Conservation (phyloP, 2,329 filamentous ascomycete species). For the Sporothrix euskadiensis region DNA sequence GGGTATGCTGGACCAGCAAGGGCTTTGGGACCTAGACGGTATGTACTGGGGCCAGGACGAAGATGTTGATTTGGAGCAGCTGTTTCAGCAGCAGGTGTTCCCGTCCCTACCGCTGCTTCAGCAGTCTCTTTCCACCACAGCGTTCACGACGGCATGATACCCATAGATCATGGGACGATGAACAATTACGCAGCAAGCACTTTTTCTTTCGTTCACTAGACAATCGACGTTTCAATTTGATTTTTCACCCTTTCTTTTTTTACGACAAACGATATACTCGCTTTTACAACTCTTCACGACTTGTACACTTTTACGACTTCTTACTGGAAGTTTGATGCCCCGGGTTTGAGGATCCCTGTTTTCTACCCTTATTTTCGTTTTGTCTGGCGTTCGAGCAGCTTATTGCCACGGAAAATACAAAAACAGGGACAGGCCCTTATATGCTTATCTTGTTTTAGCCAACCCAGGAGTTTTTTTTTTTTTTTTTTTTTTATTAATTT, state of each 20-base stretch:
- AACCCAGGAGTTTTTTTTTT: too few species aligned
- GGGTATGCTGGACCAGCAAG: conserved; percentile 55
- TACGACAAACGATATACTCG: neutral
- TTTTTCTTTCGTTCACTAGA: conserved; percentile 48
- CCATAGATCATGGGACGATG: conserved; percentile 45
- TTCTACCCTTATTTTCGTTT: neutral
- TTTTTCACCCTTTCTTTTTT: neutral
- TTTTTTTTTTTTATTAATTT: too few species aligned
- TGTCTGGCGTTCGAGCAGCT: neutral
- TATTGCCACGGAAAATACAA: neutral
- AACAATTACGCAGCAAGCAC: conserved; percentile 36
- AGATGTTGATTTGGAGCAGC: conserved; percentile 27
- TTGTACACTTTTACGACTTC: neutral
- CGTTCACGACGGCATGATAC: conserved; percentile 41
- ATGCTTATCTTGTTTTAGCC: neutral
- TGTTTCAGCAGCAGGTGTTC: conserved; percentile 10
- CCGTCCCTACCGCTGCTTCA: conserved; percentile 21
- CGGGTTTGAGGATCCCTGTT: too few species aligned
- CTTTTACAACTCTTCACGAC: neutral
- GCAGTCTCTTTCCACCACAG: conserved; percentile 33
- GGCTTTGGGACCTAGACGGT: conserved; percentile 58
- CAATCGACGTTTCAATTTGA: neutral
- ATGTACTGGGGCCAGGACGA: conserved; percentile 55
- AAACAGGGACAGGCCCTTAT: neutral
- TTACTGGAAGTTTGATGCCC: neutral